Evolutionary conservation across 495 filamentous ascomycete genomes (phyloP).

Genomic region (Hypoxylon crocopeplum): DNA sequence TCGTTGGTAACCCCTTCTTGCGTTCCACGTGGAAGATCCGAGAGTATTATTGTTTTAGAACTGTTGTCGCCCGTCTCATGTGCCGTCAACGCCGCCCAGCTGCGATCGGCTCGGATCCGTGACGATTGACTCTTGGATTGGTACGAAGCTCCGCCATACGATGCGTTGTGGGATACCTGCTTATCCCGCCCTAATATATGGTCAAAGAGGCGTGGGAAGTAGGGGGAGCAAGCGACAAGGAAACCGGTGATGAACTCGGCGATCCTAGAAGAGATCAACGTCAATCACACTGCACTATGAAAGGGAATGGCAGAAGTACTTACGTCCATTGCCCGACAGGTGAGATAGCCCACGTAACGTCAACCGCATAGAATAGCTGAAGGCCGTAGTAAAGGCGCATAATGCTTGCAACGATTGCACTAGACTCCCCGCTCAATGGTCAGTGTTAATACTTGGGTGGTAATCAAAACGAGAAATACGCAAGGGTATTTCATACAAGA

Average conservation of each 20-base stretch:
- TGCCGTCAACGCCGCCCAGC: background rate
- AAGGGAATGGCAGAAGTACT: background rate
- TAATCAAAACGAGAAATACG: background rate
- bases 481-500: conserved; percentile 32
- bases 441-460: background rate
- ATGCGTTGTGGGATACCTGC: background rate
- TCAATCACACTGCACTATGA: background rate
- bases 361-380: background rate
- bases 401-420: conserved; percentile 18
- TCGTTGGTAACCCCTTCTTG: no score
- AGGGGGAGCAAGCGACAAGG: conserved; percentile 17
- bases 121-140: no score
- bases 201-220: background rate
- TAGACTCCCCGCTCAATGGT: background rate
- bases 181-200: background rate
- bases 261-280: background rate
- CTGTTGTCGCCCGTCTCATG: background rate
- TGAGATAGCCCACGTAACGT: conserved; percentile 21
- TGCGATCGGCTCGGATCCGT: background rate
- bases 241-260: conserved; percentile 23
- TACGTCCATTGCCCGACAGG: conserved; percentile 22
- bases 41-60: no score
- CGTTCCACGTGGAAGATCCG: no score
- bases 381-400: conserved; percentile 19
- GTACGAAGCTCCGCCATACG: background rate